phyloP scores from a whole-genome alignment of 495 filamentous ascomycete genomes.

The Tuber umbilicatum region DNA sequence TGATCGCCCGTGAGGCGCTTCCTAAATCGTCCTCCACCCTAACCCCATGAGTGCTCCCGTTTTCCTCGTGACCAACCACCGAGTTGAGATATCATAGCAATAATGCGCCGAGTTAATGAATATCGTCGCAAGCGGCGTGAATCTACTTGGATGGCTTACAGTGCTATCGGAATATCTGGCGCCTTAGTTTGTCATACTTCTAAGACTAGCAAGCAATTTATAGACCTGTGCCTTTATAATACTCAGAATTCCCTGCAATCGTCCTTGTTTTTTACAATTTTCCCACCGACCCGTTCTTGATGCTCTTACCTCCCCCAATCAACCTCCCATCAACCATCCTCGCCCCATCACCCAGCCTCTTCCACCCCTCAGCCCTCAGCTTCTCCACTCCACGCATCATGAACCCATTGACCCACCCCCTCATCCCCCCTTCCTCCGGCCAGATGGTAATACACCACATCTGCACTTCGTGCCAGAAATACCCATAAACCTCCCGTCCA shows the following conservation, averaged over 20 bases:
- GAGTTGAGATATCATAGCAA: background rate
- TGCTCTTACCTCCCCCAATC: background rate
- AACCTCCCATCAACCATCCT: conserved; percentile 29
- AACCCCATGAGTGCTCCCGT: background rate
- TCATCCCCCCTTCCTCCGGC: conserved; percentile 25
- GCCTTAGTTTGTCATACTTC: background rate
- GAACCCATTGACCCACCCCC: conserved; percentile 21
- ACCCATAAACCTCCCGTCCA: conserved; percentile 22
- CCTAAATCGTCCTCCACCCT: background rate
- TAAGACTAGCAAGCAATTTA: background rate
- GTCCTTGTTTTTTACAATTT: too few species aligned
- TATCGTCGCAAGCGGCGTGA: background rate
- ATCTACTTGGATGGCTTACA: background rate
- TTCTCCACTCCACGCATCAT: conserved; percentile 25
- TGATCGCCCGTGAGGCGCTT: background rate
- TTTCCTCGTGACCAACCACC: background rate
- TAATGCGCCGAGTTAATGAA: background rate
- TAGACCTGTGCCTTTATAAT: background rate
- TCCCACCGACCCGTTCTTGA: background rate
- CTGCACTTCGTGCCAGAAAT: conserved; percentile 29
- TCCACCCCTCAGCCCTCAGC: conserved; percentile 25
- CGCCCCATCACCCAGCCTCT: conserved; percentile 14
- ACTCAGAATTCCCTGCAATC: background rate
- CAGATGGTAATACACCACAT: conserved; percentile 27
- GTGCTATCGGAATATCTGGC: background rate